Evolutionary conservation across 164 flowering plant genomes (phyloP).

Genomic region (Magnolia officinalis): DNA sequence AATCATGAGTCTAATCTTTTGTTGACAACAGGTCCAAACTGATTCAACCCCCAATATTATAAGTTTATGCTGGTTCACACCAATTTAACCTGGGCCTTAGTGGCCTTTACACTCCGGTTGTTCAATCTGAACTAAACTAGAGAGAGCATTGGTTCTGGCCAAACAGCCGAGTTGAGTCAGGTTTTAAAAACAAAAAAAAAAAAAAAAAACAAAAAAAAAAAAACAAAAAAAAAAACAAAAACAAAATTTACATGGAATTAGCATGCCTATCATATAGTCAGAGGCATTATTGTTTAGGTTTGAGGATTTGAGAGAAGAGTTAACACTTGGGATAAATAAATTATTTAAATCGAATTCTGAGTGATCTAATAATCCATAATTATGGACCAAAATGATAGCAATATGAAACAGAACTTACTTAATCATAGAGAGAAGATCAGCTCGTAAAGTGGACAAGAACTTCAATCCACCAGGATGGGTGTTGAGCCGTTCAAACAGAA

Average conservation of each 20-base stretch:
- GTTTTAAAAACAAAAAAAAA: not conserved
- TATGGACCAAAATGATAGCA: not conserved
- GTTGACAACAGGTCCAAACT: too few relatives aligned
- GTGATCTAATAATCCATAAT: not conserved
- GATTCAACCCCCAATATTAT: too few relatives aligned
- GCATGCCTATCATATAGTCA: not conserved
- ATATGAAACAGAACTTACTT: conserved; percentile 27
- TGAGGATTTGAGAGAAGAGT: not conserved
- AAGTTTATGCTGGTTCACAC: too few relatives aligned
- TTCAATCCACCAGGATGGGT: conserved; percentile 83
- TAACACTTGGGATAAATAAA: not conserved
- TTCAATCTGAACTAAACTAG: too few relatives aligned
- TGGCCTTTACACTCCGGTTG: too few relatives aligned
- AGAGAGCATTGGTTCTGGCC: too few relatives aligned
- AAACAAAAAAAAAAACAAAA: too few relatives aligned
- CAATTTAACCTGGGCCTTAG: too few relatives aligned
- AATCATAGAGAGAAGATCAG: conserved; percentile 73
- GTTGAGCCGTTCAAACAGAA: conserved; percentile 80
- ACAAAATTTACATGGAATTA: not conserved
- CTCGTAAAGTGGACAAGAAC: conserved; percentile 68
- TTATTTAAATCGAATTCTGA: not conserved
- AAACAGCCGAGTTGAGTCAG: too few relatives aligned
- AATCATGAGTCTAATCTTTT: too few relatives aligned
- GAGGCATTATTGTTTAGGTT: not conserved
- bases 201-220: too few relatives aligned